Percentiles rank a stretch among this genome's conserved stretches.
phyloP scores from a whole-genome alignment of 345 rosid species.

The Hirschfeldia incana region DNA sequence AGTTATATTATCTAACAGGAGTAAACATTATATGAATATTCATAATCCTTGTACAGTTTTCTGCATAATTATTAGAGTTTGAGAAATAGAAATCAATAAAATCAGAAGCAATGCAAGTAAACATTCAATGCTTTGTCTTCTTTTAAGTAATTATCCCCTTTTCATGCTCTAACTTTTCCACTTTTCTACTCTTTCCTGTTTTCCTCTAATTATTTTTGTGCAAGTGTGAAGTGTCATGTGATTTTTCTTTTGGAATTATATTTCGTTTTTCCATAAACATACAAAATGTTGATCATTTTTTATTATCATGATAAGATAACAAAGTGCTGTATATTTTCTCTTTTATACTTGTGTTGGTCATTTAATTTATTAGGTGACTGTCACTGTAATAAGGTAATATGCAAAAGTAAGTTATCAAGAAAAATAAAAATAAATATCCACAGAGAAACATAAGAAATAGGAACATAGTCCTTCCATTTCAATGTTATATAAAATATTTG shows the following conservation, averaged over 20 bases:
- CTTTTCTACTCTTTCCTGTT: constrained; percentile 23
- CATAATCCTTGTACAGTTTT: too few relatives aligned
- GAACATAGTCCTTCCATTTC: background rate
- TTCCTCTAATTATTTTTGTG: background rate
- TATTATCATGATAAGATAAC: background rate
- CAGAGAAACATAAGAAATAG: background rate
- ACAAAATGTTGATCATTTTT: background rate
- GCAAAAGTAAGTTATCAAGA: background rate
- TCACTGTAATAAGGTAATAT: background rate
- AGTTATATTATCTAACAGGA: too few relatives aligned
- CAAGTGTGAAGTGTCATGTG: background rate
- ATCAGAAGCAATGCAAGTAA: background rate
- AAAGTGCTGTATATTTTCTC: background rate
- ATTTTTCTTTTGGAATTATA: background rate
- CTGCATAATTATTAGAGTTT: too few relatives aligned
- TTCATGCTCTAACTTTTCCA: constrained; percentile 22
- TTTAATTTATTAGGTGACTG: background rate
- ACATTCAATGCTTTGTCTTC: constrained; percentile 21
- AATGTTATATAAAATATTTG: background rate
- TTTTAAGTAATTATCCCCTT: background rate
- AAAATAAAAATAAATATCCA: background rate
- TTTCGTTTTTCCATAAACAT: background rate
- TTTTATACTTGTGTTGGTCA: background rate
- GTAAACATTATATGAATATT: too few relatives aligned
- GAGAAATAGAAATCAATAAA: too few relatives aligned